Evolutionary conservation across 768 basidiomycete species (phyloP), one percentile per base, ranked within the genome.

Genomic region (Tephrocybe rancida): DNA sequence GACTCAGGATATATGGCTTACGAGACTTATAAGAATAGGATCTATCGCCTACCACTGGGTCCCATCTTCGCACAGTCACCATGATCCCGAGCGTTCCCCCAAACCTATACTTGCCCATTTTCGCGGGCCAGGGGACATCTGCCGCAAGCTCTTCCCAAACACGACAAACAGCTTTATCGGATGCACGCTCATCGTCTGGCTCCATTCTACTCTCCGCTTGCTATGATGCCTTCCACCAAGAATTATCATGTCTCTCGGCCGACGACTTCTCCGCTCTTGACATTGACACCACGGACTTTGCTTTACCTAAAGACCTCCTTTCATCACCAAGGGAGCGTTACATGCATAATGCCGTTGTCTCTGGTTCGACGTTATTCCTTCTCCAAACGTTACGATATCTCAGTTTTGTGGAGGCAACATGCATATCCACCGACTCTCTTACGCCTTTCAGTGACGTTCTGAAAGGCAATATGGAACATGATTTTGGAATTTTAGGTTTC

Each of bases 341-440:
- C 57, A 21, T 46, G 30, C 59, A 70, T 48, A 83, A 85, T 52
- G 73, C 84, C 8, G 65, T 83, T 3, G 61, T 85, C 22, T 79
- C 82, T 22, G 75, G 76, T 38, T 66, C 76, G 1, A 69, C 67
- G 14, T 73, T 86, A 35, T 74, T 85, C 48, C 68, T 86, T 4
- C 56, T 75, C 16, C 85, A 87, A 66, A 48, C 67, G 7, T 70
- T 86, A 46, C 77, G 77, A 13, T 86, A 84, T 58, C 77, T 86
- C 41, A 66, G 71, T 18, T 76, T 76, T 55, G 64, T 60, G 22
- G 59, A 57, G 50, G 51, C 44, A 44, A 54, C 52, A n/a, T 44
- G 52, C n/a, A 18, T 55, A n/a, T 55, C 58, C 21, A 55, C 21
- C 4, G 56, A 47, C 27, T 57, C 66, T 21, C 50, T 57, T 47